Conservation (phyloP, 2,329 filamentous ascomycete genomes). For the Cordyceps tenuipes region DNA sequence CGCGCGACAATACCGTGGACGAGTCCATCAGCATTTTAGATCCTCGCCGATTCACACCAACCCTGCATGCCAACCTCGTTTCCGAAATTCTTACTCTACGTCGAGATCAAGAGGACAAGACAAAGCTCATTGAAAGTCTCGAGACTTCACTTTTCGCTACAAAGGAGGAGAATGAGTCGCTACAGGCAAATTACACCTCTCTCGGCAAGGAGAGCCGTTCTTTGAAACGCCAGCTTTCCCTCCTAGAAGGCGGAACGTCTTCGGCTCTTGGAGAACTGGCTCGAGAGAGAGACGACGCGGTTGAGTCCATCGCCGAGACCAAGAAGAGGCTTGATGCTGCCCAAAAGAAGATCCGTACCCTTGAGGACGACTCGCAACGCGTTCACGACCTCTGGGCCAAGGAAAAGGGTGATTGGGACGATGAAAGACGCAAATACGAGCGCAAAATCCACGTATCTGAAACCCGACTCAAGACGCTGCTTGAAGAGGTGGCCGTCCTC, state of each 20-base stretch:
- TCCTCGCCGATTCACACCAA: slow-evolving; percentile 88
- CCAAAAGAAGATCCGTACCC: slow-evolving; percentile 67
- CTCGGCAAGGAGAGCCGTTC: slow-evolving; percentile 70
- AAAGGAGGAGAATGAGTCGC: slow-evolving; percentile 64
- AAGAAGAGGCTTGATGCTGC: slow-evolving; percentile 67
- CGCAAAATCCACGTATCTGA: slow-evolving; percentile 86
- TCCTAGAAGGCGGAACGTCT: slow-evolving; percentile 80
- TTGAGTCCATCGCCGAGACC: slow-evolving; percentile 62
- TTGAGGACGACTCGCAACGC: slow-evolving; percentile 76
- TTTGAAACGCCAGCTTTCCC: slow-evolving; percentile 74
- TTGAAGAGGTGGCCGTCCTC: slow-evolving; percentile 75
- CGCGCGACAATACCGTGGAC: slow-evolving; percentile 53
- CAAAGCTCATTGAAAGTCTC: slow-evolving; percentile 74
- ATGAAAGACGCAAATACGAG: slow-evolving; percentile 73
- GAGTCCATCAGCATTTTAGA: slow-evolving; percentile 71
- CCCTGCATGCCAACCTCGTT: slow-evolving; percentile 85
- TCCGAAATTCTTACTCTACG: slow-evolving; percentile 85
- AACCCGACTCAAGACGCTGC: slow-evolving; percentile 69
- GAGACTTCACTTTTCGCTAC: slow-evolving; percentile 65
- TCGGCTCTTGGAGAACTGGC: slow-evolving; percentile 78
- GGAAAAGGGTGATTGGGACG: slow-evolving; percentile 79
- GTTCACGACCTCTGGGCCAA: slow-evolving; percentile 73
- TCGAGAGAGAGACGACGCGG: slow-evolving; percentile 76
- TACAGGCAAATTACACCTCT: slow-evolving; percentile 53
- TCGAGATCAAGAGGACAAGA: slow-evolving; percentile 84